Conservation (phyloP, 1,139 yeast species). For the Yarrowia galli region DNA sequence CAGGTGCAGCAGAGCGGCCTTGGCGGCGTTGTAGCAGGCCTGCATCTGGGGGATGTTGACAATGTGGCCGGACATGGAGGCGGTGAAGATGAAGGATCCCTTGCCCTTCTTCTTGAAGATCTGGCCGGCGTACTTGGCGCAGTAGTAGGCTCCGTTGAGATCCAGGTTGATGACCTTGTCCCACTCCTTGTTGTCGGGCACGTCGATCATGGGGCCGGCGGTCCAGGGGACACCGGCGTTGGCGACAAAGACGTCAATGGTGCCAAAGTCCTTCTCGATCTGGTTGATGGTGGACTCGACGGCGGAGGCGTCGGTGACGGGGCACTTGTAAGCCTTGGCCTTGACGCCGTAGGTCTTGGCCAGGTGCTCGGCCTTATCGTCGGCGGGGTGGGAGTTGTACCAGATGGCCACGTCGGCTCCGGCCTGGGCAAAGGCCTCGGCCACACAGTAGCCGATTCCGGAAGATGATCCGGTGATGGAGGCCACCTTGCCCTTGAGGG, state of each 20-base stretch:
- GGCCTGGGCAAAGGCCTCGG: conserved; percentile 86
- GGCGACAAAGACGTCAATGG: conserved; percentile 84
- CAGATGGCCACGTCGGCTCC: conserved; percentile 91
- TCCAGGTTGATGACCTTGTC: conserved; percentile 72
- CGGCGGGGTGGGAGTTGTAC: conserved; percentile 73
- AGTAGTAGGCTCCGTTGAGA: conserved; percentile 76
- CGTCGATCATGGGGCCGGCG: conserved; percentile 71
- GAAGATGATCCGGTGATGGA: conserved; percentile 88
- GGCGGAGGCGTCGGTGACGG: conserved; percentile 64
- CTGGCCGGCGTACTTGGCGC: conserved; percentile 74
- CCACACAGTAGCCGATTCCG: conserved; percentile 86
- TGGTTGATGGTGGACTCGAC: conserved; percentile 65
- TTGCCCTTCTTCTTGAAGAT: conserved; percentile 71
- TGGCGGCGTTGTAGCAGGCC: conserved; percentile 90
- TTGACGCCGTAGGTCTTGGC: conserved; percentile 68
- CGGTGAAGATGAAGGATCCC: conserved; percentile 84
- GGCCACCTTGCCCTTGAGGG: conserved; percentile 81
- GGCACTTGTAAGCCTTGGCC: conserved; percentile 75
- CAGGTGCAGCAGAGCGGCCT: conserved; percentile 84
- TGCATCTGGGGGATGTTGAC: conserved; percentile 89
- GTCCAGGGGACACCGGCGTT: conserved; percentile 94
- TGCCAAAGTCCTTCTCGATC: conserved; percentile 73
- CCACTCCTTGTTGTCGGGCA: conserved; percentile 65
- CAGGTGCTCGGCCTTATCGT: conserved; percentile 64
- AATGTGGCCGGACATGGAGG: conserved; percentile 89